phyloP scores from a whole-genome alignment of 768 basidiomycete species.

The Piloderma croceum region DNA sequence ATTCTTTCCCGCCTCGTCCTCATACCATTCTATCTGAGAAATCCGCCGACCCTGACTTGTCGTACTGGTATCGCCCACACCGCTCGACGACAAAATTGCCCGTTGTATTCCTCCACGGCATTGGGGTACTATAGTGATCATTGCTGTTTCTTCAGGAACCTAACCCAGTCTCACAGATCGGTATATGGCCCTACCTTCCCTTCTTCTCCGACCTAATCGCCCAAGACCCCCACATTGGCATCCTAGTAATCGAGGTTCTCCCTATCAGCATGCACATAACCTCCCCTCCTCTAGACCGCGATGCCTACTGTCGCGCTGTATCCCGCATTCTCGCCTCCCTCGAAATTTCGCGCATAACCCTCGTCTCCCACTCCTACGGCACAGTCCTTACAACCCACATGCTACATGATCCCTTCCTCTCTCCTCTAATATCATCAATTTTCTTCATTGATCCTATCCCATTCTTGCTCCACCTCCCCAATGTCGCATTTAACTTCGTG shows the following conservation, averaged over 20 bases:
- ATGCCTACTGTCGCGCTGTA: constrained; percentile 38
- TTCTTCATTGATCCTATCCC: constrained; percentile 64
- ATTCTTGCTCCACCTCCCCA: constrained; percentile 54
- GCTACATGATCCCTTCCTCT: constrained; percentile 27
- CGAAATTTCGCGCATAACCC: constrained; percentile 32
- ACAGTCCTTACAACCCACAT: constrained; percentile 54
- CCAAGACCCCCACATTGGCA: constrained; percentile 46
- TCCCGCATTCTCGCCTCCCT: constrained; percentile 40
- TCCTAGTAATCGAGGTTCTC: constrained; percentile 56
- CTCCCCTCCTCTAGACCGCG: constrained; percentile 38
- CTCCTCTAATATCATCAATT: constrained; percentile 32
- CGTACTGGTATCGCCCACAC: constrained; percentile 42
- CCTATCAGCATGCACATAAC: constrained; percentile 60
- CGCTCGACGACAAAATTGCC: constrained; percentile 21
- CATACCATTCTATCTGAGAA: constrained; percentile 38
- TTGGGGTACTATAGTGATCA: no score
- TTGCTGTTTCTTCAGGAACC: background rate
- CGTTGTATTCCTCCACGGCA: constrained; percentile 60
- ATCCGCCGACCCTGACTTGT: constrained; percentile 29
- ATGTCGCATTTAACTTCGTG: constrained; percentile 58
- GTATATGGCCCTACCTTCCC: constrained; percentile 49
- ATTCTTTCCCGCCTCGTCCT: constrained; percentile 50
- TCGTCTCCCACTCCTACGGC: constrained; percentile 59
- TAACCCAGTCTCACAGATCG: constrained; percentile 40
- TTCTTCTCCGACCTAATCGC: constrained; percentile 44